Evolutionary conservation across 148 eudicot genomes (phyloP), one percentile per base, ranked within the genome.

Genomic region (Rhododendron kiyosumense): DNA sequence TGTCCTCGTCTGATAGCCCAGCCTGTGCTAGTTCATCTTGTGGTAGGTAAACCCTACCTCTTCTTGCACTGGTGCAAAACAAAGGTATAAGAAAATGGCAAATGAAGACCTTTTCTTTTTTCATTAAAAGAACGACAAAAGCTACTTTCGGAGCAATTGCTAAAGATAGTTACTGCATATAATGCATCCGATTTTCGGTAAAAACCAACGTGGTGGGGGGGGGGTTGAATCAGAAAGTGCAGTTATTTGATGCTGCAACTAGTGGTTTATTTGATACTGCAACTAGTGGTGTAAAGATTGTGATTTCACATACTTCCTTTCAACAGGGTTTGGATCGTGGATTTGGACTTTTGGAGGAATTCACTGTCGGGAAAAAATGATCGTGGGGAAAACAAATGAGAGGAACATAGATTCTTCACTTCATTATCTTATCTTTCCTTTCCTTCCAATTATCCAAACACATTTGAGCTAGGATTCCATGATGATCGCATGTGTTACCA

Each of bases 21-120:
- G 98, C 94, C 78, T 94, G 94, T n/a, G 96, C 95, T 86, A 97
- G 86, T 89, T 97, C 99, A 81, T 97, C 99, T 87, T 93, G 98
- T 59, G 99, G 99, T 38, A 97, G 88, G 87, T 97, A 97, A 78
- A 97, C 89, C 84, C 99, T 88, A 75, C 99, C 99, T 89, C 98
- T 93, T 85, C 96, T 90, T 24, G 99, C 93, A 92, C 99, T 97
- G 89, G 30, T 82, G 45, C 84, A 90, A 76, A 87, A 85, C 49
- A 78, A 78, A 65, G 18, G n/a, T 4, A 18, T 78, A 78, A 45
- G 51, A 38, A 41, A 38, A 7, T 34, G 18, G 28, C n/a, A 45
- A 32, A 77, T 45, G 22, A 46, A 22, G 28, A 5, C 2, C 0
- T 15, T 34, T 36, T 6, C 24, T 34, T 38, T 34, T 38, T 41